Base-by-base conservation (phyloP, 2,329 filamentous ascomycete species). In the Pyrenophora tritici-repentis region DNA sequence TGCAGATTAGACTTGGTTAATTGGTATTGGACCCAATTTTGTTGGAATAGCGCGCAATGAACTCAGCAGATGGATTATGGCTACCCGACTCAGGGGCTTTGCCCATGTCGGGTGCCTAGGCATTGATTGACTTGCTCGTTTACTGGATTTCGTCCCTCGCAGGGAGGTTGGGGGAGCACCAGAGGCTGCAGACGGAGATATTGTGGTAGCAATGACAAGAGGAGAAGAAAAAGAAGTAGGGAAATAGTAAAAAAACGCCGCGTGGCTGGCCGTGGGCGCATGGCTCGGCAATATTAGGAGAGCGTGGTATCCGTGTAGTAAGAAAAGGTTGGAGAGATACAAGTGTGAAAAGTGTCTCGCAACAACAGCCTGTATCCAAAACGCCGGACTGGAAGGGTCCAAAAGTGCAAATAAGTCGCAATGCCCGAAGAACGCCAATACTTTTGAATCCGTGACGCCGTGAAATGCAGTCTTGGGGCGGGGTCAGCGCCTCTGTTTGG, bases 401-500 rank as follows among this genome's bases (percentile, higher is more conserved):
- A 65, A 60, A 51, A 47, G 49, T 53, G 48, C 57, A 57, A 56
- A 60, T 57, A 58, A 58, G 61, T 53, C 55, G 62, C 62, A 66
- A 72, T 71, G 69, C 69, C 70, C 58, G 50, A 63, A 62, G 53
- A 72, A 73, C 71, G 69, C 73, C 71, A 66, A 63, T 70, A 71
- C 68, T 70, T 73, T 66, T 48, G 52, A 63, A 55, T 67, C 71
- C 67, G 59, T 68, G 69, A 73, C 73, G 72, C 73, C 73, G 61
- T 73, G 47, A 72, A 73, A 74, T 75, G 73, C 72, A 71, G 62
- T 62, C 65, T 65, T 60, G 53, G 58, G 56, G 62, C 53, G 53
- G 56, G 54, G 64, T 53, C 56, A 46, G 56, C 59, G 58, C 55
- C 52, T 51, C 45, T 36, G 45, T 51, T 38, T 45, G 43, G 44